phyloP scores from a whole-genome alignment of 2,329 filamentous ascomycete genomes.

The Ustulina deusta region DNA sequence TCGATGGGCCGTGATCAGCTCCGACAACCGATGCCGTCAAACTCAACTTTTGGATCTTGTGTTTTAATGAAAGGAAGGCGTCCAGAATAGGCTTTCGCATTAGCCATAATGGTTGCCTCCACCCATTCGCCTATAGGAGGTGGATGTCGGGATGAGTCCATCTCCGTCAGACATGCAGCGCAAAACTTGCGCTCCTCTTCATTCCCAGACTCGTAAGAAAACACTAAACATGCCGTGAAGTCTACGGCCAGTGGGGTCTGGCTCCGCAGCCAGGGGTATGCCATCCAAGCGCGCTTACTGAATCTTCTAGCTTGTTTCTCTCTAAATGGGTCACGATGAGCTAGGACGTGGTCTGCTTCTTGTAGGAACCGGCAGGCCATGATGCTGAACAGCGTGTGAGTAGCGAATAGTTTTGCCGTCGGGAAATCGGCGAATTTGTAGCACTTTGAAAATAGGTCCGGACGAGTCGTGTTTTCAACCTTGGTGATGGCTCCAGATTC shows the following conservation, averaged over 20 bases:
- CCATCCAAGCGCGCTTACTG: slow-evolving; percentile 47
- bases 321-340: slow-evolving; percentile 33
- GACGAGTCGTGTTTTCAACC: slow-evolving; percentile 40
- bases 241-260: slow-evolving; percentile 46
- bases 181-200: slow-evolving; percentile 44
- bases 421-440: slow-evolving; percentile 46
- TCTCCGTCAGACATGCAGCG: slow-evolving; percentile 40
- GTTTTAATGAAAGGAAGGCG: slow-evolving; percentile 47
- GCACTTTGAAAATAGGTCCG: slow-evolving; percentile 41
- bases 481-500: slow-evolving; percentile 42
- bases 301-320: slow-evolving; percentile 42
- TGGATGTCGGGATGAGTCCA: slow-evolving; percentile 47
- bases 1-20: slow-evolving; percentile 32
- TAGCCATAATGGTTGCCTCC: slow-evolving; percentile 48
- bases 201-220: slow-evolving; percentile 48
- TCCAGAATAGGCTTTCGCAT: slow-evolving; percentile 48
- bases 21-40: slow-evolving; percentile 46
- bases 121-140: slow-evolving; percentile 47
- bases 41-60: slow-evolving; percentile 45
- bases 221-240: slow-evolving; percentile 44
- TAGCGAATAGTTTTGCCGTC: slow-evolving; percentile 45
- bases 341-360: slow-evolving; percentile 43
- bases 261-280: slow-evolving; percentile 44
- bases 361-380: slow-evolving; percentile 43
- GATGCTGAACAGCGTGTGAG: slow-evolving; percentile 46